Evolutionary conservation across 495 filamentous ascomycete genomes (phyloP).

Genomic region (Daldinia grandis): DNA sequence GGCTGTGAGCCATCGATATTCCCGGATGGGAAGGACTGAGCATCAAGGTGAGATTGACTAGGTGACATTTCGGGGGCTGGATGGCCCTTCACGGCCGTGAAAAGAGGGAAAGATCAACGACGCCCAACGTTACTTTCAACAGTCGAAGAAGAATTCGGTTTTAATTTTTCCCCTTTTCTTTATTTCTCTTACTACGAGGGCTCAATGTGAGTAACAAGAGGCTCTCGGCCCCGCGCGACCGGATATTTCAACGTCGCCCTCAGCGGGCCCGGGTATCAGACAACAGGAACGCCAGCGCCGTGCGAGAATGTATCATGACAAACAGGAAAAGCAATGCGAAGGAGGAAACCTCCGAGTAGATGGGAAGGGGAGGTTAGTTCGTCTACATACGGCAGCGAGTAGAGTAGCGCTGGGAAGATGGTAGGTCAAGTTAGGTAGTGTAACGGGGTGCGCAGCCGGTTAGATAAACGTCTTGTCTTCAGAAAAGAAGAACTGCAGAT

Average conservation of each 20-base stretch:
- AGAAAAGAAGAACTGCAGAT: conserved; percentile 13
- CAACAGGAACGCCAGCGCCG: conserved; percentile 38
- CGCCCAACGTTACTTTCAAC: conserved; percentile 33
- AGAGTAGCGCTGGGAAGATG: conserved; percentile 11
- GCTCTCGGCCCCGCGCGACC: conserved; percentile 39
- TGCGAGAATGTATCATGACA: conserved; percentile 43
- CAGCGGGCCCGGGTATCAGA: conserved; percentile 40
- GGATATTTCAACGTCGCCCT: conserved; percentile 41
- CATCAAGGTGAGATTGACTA: conserved; percentile 43
- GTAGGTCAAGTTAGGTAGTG: conserved; percentile 33
- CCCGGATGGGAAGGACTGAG: conserved; percentile 41
- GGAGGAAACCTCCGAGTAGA: conserved; percentile 16
- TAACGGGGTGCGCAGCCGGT: conserved; percentile 40
- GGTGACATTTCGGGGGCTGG: conserved; percentile 45
- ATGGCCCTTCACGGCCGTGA: conserved; percentile 16
- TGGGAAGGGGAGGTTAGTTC: conserved; percentile 3
- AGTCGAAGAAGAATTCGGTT: conserved; percentile 7
- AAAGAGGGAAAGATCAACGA: conserved; percentile 41
- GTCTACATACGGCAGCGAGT: conserved; percentile 28
- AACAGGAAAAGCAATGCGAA: conserved; percentile 18
- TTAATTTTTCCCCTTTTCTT: not conserved
- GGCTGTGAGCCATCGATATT: conserved; percentile 43
- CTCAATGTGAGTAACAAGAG: conserved; percentile 17
- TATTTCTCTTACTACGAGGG: conserved; percentile 1
- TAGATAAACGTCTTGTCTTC: conserved; percentile 42